These are phyloP conservation scores for Euryodendron excelsum DNA, from an alignment of 148 eudicot species.

Conservation along the genomic window DNA sequence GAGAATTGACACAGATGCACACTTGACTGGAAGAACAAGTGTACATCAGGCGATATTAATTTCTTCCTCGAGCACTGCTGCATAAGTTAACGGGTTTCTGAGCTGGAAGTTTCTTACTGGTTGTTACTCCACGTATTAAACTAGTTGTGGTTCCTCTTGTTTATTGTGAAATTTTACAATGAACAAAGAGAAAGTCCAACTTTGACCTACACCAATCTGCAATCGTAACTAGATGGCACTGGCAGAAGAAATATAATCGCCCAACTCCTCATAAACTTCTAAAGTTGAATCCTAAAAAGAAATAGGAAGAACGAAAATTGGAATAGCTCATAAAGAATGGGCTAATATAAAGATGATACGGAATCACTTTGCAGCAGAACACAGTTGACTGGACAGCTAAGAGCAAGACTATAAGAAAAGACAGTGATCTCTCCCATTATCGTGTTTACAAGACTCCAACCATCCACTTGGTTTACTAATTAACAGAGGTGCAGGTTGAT, in stretches of 20 bases:
- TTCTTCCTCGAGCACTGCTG: too few relatives aligned
- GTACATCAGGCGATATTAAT: too few relatives aligned
- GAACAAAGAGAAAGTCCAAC: background rate
- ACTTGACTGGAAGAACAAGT: too few relatives aligned
- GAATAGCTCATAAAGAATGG: background rate
- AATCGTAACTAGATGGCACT: background rate
- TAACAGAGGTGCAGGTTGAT: background rate
- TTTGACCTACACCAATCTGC: background rate
- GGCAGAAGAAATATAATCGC: constrained; percentile 1
- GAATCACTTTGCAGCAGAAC: background rate
- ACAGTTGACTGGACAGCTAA: background rate
- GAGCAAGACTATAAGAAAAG: background rate
- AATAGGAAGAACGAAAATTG: background rate
- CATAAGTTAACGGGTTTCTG: too few relatives aligned
- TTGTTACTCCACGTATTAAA: too few relatives aligned
- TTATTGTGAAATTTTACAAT: too few relatives aligned
- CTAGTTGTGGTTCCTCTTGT: too few relatives aligned
- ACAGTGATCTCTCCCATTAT: background rate
- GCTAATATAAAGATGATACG: background rate
- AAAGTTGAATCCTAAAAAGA: background rate
- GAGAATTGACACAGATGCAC: too few relatives aligned
- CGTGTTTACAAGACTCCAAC: too few relatives aligned
- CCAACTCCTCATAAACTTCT: background rate
- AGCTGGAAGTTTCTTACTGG: too few relatives aligned
- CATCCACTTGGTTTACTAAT: background rate